A percentile compares a stretch with the other conserved stretches of the same genome.
phyloP scores from a whole-genome alignment of 495 filamentous ascomycete genomes.

The Beverwykella pulmonaria region DNA sequence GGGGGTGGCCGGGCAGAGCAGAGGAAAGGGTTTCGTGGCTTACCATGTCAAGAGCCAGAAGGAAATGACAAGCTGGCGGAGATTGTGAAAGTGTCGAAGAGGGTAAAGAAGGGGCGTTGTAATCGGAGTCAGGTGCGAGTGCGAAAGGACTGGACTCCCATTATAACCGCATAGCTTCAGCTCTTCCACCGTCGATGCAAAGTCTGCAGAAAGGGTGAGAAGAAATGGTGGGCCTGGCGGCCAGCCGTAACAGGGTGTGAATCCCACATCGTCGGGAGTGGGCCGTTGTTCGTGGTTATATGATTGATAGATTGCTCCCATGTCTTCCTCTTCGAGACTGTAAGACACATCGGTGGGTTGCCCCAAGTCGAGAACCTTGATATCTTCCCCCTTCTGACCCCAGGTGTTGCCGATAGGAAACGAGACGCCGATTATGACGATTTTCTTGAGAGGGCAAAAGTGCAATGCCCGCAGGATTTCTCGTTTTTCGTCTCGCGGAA shows the following conservation, averaged over 20 bases:
- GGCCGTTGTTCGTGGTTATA: background rate
- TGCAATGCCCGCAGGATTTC: conserved; percentile 44
- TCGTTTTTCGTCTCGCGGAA: conserved; percentile 45
- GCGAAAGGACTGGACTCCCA: conserved; percentile 36
- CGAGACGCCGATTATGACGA: conserved; percentile 42
- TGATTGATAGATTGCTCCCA: background rate
- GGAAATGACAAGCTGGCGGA: conserved; percentile 39
- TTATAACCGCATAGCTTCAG: conserved; percentile 46
- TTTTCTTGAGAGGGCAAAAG: conserved; percentile 39
- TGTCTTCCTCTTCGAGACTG: conserved; percentile 35
- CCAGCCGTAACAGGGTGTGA: conserved; percentile 41
- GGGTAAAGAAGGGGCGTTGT: conserved; percentile 38
- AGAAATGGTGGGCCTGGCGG: conserved; percentile 38
- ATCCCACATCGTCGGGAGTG: conserved; percentile 21
- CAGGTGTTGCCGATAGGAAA: conserved; percentile 45
- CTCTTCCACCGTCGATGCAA: conserved; percentile 39
- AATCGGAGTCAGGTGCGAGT: conserved; percentile 32
- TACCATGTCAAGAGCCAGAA: conserved; percentile 37
- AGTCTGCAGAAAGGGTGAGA: conserved; percentile 38
- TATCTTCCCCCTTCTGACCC: conserved; percentile 32
- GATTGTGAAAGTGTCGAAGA: conserved; percentile 42
- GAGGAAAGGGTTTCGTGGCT: background rate
- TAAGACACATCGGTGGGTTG: conserved; percentile 1
- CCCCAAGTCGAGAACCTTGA: conserved; percentile 16
- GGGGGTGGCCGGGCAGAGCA: too few relatives aligned